Conservation (phyloP, 1,284 basidiomycete genomes). For the Cystobasidium pallidum region DNA sequence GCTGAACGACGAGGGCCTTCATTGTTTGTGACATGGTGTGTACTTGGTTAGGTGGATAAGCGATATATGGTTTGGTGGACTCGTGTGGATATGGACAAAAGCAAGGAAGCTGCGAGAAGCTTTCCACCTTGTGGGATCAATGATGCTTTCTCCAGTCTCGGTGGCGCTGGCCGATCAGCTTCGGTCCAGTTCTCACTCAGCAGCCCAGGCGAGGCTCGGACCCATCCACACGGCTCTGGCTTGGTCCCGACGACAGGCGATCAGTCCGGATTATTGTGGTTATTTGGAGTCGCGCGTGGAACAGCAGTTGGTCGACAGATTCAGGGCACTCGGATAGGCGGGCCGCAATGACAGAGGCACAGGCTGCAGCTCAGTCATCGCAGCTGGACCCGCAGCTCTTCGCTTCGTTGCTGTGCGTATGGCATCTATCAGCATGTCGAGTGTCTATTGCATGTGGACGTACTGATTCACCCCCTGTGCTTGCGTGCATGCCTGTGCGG, state of each 20-base stretch:
- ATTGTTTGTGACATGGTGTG: slow-evolving; percentile 50
- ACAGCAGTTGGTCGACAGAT: no score
- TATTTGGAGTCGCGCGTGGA: no score
- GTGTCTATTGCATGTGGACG: no score
- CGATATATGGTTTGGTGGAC: no score
- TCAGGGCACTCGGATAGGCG: no score
- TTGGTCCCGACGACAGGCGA: no score
- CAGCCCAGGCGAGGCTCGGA: no score
- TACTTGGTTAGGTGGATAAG: no score
- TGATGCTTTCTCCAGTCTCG: neutral
- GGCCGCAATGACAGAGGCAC: neutral
- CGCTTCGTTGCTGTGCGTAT: slow-evolving; percentile 39
- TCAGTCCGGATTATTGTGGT: no score
- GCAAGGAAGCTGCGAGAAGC: neutral
- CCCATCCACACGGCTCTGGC: no score
- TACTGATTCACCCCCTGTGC: no score
- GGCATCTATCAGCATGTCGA: no score
- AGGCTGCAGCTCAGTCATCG: neutral
- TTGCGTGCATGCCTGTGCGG: neutral
- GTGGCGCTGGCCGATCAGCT: slow-evolving; percentile 12
- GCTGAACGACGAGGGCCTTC: slow-evolving; percentile 52
- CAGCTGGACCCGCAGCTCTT: slow-evolving; percentile 40
- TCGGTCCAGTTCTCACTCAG: neutral
- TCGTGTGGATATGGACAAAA: slow-evolving; percentile 4
- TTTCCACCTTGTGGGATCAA: neutral